phyloP scores from a whole-genome alignment of 2,329 filamentous ascomycete species.

The Cordyceps javanica region DNA sequence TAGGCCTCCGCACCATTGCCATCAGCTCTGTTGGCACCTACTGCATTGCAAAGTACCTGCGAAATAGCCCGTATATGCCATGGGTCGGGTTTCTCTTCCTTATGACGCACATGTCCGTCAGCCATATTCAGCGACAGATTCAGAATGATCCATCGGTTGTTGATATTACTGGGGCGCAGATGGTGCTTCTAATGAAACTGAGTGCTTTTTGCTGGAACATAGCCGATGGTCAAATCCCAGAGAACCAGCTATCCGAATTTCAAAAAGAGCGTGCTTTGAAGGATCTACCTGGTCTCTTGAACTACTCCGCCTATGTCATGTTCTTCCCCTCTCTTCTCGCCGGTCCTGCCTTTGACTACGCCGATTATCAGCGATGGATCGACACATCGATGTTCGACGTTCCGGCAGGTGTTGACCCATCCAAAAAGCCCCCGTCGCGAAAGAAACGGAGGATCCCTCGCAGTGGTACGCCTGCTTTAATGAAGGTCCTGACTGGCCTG shows the following conservation, averaged over 20 bases:
- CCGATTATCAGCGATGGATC: slow-evolving; percentile 87
- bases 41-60: slow-evolving; percentile 72
- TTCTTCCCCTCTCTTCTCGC: slow-evolving; percentile 91
- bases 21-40: slow-evolving; percentile 78
- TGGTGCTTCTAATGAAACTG: slow-evolving; percentile 98
- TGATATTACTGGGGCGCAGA: slow-evolving; percentile 93
- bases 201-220: slow-evolving; percentile 97
- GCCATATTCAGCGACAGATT: slow-evolving; percentile 77
- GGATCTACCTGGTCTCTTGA: slow-evolving; percentile 66
- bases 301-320: slow-evolving; percentile 85
- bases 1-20: slow-evolving; percentile 69
- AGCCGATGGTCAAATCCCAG: slow-evolving; percentile 78
- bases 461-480: slow-evolving; percentile 76
- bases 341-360: slow-evolving; percentile 90
- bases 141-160: slow-evolving; percentile 58
- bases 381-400: slow-evolving; percentile 92
- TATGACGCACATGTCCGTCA: slow-evolving; percentile 92
- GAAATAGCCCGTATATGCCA: slow-evolving; percentile 85
- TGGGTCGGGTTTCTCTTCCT: slow-evolving; percentile 92
- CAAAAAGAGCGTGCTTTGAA: slow-evolving; percentile 77
- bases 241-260: slow-evolving; percentile 73
- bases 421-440: slow-evolving; percentile 77
- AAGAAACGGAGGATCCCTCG: slow-evolving; percentile 90
- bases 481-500: slow-evolving; percentile 68
- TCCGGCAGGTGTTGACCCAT: slow-evolving; percentile 71